Conservation (phyloP, 2,329 filamentous ascomycete genomes). For the Pseudogymnoascus sp. region DNA sequence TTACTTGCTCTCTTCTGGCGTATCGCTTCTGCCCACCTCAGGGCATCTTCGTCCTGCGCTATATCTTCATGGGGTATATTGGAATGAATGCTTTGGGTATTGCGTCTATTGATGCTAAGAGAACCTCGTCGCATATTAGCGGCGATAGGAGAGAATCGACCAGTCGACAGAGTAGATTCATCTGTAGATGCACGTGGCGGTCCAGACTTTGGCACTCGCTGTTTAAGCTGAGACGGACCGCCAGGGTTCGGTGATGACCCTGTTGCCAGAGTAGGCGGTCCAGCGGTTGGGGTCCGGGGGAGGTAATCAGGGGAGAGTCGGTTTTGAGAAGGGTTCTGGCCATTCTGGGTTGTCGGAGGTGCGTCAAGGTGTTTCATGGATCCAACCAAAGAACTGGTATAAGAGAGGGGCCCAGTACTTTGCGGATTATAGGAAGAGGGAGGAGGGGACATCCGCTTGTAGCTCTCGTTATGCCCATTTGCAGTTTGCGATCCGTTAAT, state of each 20-base stretch:
- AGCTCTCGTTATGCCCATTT: slow-evolving; percentile 21
- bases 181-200: slow-evolving; percentile 68
- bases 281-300: slow-evolving; percentile 39
- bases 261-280: slow-evolving; percentile 14
- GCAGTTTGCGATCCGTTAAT: slow-evolving; percentile 16
- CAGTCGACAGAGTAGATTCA: slow-evolving; percentile 58
- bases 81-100: slow-evolving; percentile 78
- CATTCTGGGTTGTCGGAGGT: slow-evolving; percentile 22
- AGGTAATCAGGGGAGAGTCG: slow-evolving; percentile 51
- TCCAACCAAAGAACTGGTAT: slow-evolving; percentile 25
- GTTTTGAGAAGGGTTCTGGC: slow-evolving; percentile 36
- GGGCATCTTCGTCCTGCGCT: slow-evolving; percentile 79
- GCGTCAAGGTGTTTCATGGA: slow-evolving; percentile 22
- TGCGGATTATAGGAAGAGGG: slow-evolving; percentile 25
- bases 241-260: neutral
- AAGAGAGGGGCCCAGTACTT: slow-evolving; percentile 28
- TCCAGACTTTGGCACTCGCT: slow-evolving; percentile 71
- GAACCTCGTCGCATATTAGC: slow-evolving; percentile 64
- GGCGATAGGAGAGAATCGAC: slow-evolving; percentile 67
- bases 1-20: slow-evolving; percentile 87
- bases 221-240: slow-evolving; percentile 55
- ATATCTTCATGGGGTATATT: slow-evolving; percentile 79
- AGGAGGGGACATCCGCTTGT: slow-evolving; percentile 19
- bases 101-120: slow-evolving; percentile 70
- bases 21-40: slow-evolving; percentile 87